Conservation (phyloP, 106 monocot genomes). For the Dioscorea zingiberensis region DNA sequence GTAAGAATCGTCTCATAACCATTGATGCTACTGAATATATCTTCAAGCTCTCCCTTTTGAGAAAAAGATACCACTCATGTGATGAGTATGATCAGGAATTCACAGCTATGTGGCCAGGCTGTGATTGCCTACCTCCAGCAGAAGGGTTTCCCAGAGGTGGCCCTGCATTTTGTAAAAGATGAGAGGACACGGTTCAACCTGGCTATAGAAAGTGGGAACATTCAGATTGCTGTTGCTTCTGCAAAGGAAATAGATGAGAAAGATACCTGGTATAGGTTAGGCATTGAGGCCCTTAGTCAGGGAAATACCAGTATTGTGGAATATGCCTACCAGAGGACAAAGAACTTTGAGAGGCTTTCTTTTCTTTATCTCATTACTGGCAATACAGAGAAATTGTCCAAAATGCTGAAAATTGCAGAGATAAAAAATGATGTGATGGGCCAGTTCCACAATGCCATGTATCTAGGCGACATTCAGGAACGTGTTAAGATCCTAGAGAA, state of each 20-base stretch:
- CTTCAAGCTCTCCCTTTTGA: constrained; percentile 59
- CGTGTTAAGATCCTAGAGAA: constrained; percentile 38
- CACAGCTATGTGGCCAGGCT: constrained; percentile 32
- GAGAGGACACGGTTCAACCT: constrained; percentile 57
- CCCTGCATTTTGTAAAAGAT: constrained; percentile 53
- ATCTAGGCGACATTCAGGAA: constrained; percentile 32
- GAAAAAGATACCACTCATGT: constrained; percentile 36
- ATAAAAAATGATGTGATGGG: constrained; percentile 37
- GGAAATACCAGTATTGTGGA: constrained; percentile 36
- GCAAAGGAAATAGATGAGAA: constrained; percentile 41
- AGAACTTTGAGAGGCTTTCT: constrained; percentile 39
- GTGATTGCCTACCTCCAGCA: constrained; percentile 35
- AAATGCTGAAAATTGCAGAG: constrained; percentile 41
- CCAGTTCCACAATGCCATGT: constrained; percentile 41
- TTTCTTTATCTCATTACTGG: constrained; percentile 40
- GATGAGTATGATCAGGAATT: constrained; percentile 39
- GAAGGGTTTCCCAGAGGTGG: constrained; percentile 41
- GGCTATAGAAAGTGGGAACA: constrained; percentile 63
- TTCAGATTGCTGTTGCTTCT: constrained; percentile 37
- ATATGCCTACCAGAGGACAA: constrained; percentile 36
- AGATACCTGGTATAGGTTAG: constrained; percentile 34
- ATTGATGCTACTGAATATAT: constrained; percentile 55
- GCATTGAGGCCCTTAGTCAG: constrained; percentile 33
- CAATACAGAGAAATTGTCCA: constrained; percentile 38
- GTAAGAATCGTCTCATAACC: constrained; percentile 20